Base-by-base conservation (phyloP, 164 flowering plant genomes). In the Paratinospora sagittata region DNA sequence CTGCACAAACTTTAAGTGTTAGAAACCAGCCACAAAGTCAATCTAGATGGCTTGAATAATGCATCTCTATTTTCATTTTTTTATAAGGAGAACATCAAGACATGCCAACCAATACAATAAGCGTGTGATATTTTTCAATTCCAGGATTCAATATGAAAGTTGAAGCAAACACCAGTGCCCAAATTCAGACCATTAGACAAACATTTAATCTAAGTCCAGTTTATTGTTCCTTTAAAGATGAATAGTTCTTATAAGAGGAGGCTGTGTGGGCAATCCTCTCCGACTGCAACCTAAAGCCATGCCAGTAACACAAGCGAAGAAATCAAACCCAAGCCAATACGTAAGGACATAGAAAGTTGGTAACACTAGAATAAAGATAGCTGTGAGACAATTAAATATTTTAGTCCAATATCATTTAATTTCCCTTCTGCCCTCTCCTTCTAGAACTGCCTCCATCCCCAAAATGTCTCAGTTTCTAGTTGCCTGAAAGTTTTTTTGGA, bases 1-100 rank as follows among this genome's bases (percentile, higher is more conserved):
- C 89, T 87, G 81, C 73, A 76, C 14, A 70, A 19, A 68, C n/a
- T 52, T 1, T 27, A 12, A 24, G 39, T 61, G 8, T 65, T 69
- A 66, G 55, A 67, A 43, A 30, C 41, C 47, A 30, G 3, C 30
- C 19, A 19, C 12, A 52, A 52, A 52, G 60, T 52, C 62, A 17
- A 57, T 10, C 64, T 9, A 27, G 30, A 61, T 24, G 13, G 64
- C 30, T 61, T 61, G 64, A 61, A 11, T 9, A 17, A 2, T n/a
- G 14, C 60, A 52, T 52, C n/a, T 52, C n/a, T 52, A 17, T 19
- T 49, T 19, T 52, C 60, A 52, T 52, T 7, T 52, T n/a, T 17
- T 52, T 52, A 52, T 3, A 17, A 17, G 58, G 21, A 16, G 19
- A 49, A 49, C n/a, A 16, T 19, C 58, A 49, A 1, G 21, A 49